phyloP scores from a whole-genome alignment of 2,329 filamentous ascomycete species.

The Fusarium secorum region DNA sequence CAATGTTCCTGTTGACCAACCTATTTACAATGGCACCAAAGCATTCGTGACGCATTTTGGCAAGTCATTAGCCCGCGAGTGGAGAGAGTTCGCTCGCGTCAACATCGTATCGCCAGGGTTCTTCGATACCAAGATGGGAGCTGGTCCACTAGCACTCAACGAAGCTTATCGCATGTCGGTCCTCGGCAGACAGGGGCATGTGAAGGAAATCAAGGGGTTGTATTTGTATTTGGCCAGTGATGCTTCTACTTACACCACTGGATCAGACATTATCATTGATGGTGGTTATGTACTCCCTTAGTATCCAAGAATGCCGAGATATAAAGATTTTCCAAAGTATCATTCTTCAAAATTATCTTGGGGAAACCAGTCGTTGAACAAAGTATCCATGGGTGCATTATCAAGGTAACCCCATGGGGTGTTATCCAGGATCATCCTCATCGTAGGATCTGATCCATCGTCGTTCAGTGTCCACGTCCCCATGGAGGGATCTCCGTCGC shows the following conservation, averaged over 20 bases:
- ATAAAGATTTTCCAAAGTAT: not conserved
- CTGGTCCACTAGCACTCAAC: slow-evolving; percentile 50
- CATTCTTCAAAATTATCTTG: not conserved
- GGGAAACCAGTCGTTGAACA: not conserved
- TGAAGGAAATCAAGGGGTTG: slow-evolving; percentile 69
- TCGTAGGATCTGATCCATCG: not conserved
- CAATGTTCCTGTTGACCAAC: slow-evolving; percentile 60
- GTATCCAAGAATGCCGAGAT: accelerated
- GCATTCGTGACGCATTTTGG: slow-evolving; percentile 62
- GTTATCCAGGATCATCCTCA: not conserved
- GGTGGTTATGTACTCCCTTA: slow-evolving; percentile 10
- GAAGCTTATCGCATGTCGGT: slow-evolving; percentile 59
- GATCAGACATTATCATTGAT: slow-evolving; percentile 11
- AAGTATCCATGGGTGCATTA: not conserved
- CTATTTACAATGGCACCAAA: slow-evolving; percentile 63
- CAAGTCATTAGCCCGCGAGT: slow-evolving; percentile 61
- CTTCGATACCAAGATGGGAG: slow-evolving; percentile 61
- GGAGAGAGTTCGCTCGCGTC: slow-evolving; percentile 62
- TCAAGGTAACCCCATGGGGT: not conserved
- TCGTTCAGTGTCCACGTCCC: not conserved
- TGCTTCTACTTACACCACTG: slow-evolving; percentile 40
- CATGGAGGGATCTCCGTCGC: not conserved
- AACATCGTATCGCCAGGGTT: slow-evolving; percentile 58
- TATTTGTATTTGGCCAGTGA: slow-evolving; percentile 61
- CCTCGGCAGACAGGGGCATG: slow-evolving; percentile 65